phyloP scores from a whole-genome alignment of 225 moss, liverwort and hornwort species.

The Pseudisothecium myosuroides region DNA sequence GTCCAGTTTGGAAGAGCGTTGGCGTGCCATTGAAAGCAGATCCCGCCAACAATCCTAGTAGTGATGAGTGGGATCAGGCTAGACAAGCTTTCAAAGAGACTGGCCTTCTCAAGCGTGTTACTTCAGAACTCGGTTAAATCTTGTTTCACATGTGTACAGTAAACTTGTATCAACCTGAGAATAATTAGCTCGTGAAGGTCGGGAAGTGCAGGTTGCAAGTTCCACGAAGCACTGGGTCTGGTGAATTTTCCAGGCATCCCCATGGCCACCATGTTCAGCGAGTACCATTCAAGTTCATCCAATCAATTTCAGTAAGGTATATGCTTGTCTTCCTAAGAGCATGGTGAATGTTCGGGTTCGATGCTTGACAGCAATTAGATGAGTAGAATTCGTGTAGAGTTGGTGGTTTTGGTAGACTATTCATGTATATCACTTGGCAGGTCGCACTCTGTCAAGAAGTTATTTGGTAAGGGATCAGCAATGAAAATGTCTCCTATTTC shows the following conservation, averaged over 20 bases:
- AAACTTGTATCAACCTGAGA: background rate
- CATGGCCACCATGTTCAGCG: background rate
- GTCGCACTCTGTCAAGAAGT: background rate
- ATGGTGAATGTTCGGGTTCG: background rate
- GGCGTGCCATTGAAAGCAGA: conserved; percentile 30
- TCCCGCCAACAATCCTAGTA: conserved; percentile 27
- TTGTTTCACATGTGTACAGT: background rate
- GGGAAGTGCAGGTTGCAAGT: background rate
- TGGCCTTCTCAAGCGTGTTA: conserved; percentile 29
- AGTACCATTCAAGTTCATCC: background rate
- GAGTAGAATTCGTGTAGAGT: background rate
- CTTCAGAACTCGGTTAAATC: background rate
- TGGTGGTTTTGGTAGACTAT: background rate
- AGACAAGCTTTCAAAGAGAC: conserved; percentile 35
- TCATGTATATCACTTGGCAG: background rate
- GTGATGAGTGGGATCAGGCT: conserved; percentile 37
- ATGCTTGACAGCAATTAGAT: background rate
- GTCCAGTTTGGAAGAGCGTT: conserved; percentile 34
- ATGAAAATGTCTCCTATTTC: background rate
- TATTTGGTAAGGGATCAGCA: background rate
- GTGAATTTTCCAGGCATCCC: background rate
- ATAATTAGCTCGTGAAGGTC: background rate
- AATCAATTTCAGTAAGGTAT: background rate
- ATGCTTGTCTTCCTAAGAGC: background rate
- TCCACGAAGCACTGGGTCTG: background rate